Base-by-base conservation (phyloP, 495 filamentous ascomycete species). In the Lentithecium fluviatile region DNA sequence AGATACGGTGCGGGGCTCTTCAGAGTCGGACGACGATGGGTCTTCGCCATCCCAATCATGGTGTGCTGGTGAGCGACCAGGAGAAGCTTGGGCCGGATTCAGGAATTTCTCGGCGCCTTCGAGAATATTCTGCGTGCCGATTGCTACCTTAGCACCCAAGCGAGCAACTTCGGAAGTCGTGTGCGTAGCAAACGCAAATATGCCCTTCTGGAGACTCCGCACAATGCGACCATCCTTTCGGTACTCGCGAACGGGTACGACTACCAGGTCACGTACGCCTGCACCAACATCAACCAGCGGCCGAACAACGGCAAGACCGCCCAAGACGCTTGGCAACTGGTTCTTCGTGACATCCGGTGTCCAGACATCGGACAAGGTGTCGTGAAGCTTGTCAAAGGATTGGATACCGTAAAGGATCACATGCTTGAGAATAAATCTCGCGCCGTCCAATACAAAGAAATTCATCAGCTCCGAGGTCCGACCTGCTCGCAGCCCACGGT, bases 401-500 rank as follows among this genome's bases (percentile, higher is more conserved):
- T 85, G 85, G 7, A 95, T 83, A 42, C 95, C 95, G 67, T 96
- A 97, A 23, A 97, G 83, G 58, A 97, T 96, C 36, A 88, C 86
- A 69, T 91, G 95, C 12, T 87, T 82, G 45, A 99, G 80, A 0
- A 89, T 83, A 82, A 99, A 87, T 58, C 94, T 85, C 1, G 92
- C 83, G 53, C 88, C 84, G 58, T 99, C 93, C 12, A 99, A 83
- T 42, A 94, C 89, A 64, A 97, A 82, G 72, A 99, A 95, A 74
- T 99, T 97, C 95, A 97, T 97, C 70, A 99, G 94, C 72, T 99
- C 95, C 0, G 89, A 95, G 1, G 95, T 99, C 58, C 90, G 91
- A n/a, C 95, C 95, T 5, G 95, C 96, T n/a, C 91, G 86, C 6
- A 99, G 82, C 10, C 92, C 90, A 0, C 85, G 88, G 69, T 97